phyloP scores from a whole-genome alignment of 169 alveolate species.

The Plasmodium gonderi region DNA sequence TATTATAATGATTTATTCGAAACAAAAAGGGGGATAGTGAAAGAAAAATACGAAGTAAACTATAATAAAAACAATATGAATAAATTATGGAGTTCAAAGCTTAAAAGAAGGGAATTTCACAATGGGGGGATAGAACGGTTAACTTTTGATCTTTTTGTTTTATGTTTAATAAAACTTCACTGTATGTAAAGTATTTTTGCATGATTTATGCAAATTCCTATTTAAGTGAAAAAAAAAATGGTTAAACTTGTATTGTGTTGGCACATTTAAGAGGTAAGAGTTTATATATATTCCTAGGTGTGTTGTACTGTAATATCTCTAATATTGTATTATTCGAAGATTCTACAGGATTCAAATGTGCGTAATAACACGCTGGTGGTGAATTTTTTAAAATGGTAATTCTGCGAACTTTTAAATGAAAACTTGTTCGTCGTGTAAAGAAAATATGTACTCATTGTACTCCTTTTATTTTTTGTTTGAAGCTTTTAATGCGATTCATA shows the following conservation, averaged over 20 bases:
- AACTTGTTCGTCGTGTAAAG: not conserved
- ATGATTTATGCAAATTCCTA: not conserved
- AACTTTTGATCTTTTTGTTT: not conserved
- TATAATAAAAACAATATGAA: not conserved
- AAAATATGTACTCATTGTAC: not conserved
- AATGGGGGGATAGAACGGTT: not conserved
- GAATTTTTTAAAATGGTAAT: not conserved
- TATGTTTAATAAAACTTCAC: not conserved
- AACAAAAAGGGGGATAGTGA: not conserved
- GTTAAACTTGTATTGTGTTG: not conserved
- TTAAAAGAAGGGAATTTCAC: not conserved
- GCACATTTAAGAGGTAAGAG: not conserved
- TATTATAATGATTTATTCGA: not conserved
- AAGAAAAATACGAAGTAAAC: not conserved
- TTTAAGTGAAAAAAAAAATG: not conserved
- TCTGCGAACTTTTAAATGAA: not conserved
- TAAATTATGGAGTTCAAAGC: not conserved
- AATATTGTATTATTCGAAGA: not conserved
- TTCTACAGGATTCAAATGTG: not conserved
- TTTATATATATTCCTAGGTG: not conserved
- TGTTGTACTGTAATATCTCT: not conserved
- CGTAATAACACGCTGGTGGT: not conserved
- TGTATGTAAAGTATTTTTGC: not conserved
- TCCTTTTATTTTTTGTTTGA: not conserved
- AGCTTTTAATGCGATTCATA: not conserved